Percentiles rank a stretch among this genome's conserved stretches.
These are phyloP conservation scores for Neonectria neomacrospora DNA, from an alignment of 2,329 filamentous ascomycete species.

Conservation along the genomic window DNA sequence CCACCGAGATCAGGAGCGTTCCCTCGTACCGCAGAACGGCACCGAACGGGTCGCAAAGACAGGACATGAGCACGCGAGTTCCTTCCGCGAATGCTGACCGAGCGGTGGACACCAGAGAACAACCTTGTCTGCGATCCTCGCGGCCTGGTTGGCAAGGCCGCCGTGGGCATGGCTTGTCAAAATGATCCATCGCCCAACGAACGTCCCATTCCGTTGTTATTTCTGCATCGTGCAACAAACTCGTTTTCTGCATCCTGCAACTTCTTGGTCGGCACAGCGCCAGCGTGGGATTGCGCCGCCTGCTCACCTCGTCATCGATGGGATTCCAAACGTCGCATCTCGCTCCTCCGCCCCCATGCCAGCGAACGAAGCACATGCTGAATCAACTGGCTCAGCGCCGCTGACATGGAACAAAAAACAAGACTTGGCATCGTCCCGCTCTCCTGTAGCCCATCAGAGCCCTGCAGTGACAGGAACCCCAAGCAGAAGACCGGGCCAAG, in stretches of 20 bases:
- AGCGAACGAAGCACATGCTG: slow-evolving; percentile 38
- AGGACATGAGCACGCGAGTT: slow-evolving; percentile 17
- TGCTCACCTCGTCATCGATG: slow-evolving; percentile 12
- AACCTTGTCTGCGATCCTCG: not conserved
- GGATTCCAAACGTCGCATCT: slow-evolving; percentile 26
- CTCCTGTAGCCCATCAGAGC: slow-evolving; percentile 23
- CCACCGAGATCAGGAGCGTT: slow-evolving; percentile 4
- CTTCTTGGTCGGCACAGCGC: not conserved
- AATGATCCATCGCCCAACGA: not conserved
- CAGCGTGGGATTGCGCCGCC: slow-evolving; percentile 15
- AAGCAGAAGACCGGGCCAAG: slow-evolving; percentile 10
- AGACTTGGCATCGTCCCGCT: slow-evolving; percentile 37
- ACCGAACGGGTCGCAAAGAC: not conserved
- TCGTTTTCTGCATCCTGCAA: not conserved
- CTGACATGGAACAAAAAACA: slow-evolving; percentile 17
- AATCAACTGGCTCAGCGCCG: slow-evolving; percentile 36
- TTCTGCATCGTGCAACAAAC: not conserved
- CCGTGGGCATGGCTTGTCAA: not conserved
- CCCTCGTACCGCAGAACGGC: not conserved
- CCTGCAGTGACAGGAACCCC: slow-evolving; percentile 33
- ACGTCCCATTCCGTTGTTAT: not conserved
- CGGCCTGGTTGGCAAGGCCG: not conserved
- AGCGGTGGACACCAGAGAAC: slow-evolving; percentile 19
- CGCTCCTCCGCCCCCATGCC: slow-evolving; percentile 20
- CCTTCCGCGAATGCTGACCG: slow-evolving; percentile 24